Conservation (phyloP, 1,284 basidiomycete species). For the Papiliotrema laurentii region DNA sequence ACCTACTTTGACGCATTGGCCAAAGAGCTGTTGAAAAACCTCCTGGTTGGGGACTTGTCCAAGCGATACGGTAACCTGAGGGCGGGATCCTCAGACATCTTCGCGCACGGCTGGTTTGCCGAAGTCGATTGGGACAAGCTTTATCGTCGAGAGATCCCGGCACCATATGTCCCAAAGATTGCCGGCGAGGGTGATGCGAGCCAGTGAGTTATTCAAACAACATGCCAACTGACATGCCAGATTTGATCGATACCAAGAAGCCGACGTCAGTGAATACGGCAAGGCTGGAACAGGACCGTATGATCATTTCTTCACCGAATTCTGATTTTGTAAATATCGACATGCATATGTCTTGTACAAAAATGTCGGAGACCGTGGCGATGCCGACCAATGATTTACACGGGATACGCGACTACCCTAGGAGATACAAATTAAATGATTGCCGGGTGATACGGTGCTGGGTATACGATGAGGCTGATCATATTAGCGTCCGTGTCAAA, state of each 20-base stretch:
- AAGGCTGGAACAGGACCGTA: slow-evolving; percentile 46
- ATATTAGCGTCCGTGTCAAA: too few species aligned
- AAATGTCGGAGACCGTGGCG: too few species aligned
- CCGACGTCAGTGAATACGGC: slow-evolving; percentile 49
- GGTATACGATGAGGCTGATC: too few species aligned
- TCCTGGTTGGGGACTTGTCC: slow-evolving; percentile 85
- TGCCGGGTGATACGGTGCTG: too few species aligned
- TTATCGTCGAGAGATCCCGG: slow-evolving; percentile 79
- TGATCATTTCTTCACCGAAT: slow-evolving; percentile 48
- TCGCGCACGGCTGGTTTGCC: slow-evolving; percentile 91
- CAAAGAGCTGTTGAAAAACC: slow-evolving; percentile 81
- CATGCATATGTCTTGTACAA: too few species aligned
- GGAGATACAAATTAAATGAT: too few species aligned
- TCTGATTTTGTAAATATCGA: slow-evolving; percentile 19
- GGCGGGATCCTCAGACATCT: slow-evolving; percentile 90
- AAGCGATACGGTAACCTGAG: slow-evolving; percentile 90
- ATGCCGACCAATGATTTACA: too few species aligned
- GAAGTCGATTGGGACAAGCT: slow-evolving; percentile 94
- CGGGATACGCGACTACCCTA: too few species aligned
- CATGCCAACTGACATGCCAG: slow-evolving; percentile 16
- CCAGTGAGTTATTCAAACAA: slow-evolving; percentile 62
- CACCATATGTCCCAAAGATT: slow-evolving; percentile 91
- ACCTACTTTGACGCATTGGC: slow-evolving; percentile 74
- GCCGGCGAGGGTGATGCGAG: slow-evolving; percentile 80
- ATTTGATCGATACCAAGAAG: slow-evolving; percentile 50